These are phyloP conservation scores for Mycosphaerella sp. DNA, from an alignment of 2,329 filamentous ascomycete genomes.

Conservation along the genomic window DNA sequence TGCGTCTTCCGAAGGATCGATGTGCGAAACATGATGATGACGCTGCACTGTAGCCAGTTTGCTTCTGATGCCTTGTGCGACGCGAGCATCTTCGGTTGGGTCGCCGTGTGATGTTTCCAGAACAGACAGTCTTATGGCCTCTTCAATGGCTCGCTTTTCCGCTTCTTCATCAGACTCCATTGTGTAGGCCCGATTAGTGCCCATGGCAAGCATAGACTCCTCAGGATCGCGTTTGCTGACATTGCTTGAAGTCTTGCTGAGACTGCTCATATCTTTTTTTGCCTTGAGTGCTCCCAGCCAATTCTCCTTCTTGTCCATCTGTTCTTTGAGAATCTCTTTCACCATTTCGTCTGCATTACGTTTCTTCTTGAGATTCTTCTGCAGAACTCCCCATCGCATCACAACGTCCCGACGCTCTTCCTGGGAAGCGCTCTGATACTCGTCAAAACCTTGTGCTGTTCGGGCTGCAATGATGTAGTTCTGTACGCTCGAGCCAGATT, in stretches of 20 bases:
- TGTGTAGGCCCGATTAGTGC: slow-evolving; percentile 11
- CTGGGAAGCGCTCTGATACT: slow-evolving; percentile 49
- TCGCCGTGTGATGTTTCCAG: slow-evolving; percentile 64
- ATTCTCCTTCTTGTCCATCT: slow-evolving; percentile 29
- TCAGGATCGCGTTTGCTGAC: slow-evolving; percentile 1
- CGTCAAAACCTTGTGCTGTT: slow-evolving; percentile 66
- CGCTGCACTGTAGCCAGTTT: slow-evolving; percentile 56
- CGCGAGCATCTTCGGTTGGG: slow-evolving; percentile 58
- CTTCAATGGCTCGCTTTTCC: slow-evolving; percentile 59
- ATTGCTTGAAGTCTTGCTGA: slow-evolving; percentile 4
- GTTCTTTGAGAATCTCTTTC: slow-evolving; percentile 38
- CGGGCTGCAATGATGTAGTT: slow-evolving; percentile 75
- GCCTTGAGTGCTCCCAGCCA: slow-evolving; percentile 10
- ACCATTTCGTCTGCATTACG: slow-evolving; percentile 51
- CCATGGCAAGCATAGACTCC: slow-evolving; percentile 14
- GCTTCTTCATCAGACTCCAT: slow-evolving; percentile 30
- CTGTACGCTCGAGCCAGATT: slow-evolving; percentile 62
- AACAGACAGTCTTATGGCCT: slow-evolving; percentile 64
- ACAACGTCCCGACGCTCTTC: slow-evolving; percentile 61
- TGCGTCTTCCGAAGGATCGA: slow-evolving; percentile 38
- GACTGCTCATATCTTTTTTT: slow-evolving; percentile 11
- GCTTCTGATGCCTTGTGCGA: slow-evolving; percentile 68
- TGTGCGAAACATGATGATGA: slow-evolving; percentile 29
- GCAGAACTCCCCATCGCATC: slow-evolving; percentile 55
- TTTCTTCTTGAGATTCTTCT: slow-evolving; percentile 54